These are phyloP conservation scores for Malassezia sp. DNA, from an alignment of 1,284 basidiomycete species.

Conservation along the genomic window DNA sequence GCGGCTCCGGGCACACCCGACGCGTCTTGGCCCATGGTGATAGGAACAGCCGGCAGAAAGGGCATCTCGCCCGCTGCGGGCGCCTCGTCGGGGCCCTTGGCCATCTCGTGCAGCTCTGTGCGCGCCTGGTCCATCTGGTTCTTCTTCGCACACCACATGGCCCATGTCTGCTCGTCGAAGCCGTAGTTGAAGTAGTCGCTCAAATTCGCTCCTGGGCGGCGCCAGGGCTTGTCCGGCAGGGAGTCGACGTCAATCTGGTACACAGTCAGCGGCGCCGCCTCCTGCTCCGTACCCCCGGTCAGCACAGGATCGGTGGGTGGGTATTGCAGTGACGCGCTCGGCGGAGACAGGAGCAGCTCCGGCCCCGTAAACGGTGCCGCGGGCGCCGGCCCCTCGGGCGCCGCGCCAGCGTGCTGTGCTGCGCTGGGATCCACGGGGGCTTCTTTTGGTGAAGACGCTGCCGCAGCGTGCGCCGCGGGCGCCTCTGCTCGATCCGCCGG, in stretches of 20 bases:
- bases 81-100: slow-evolving; percentile 15
- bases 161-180: slow-evolving; percentile 93
- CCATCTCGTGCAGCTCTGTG: slow-evolving; percentile 50
- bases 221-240: slow-evolving; percentile 73
- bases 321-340: slow-evolving; percentile 28
- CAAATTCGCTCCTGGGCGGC: slow-evolving; percentile 79
- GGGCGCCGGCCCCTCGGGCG: slow-evolving; percentile 35
- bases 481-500: too few species aligned
- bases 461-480: slow-evolving; percentile 4
- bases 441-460: background rate
- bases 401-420: background rate
- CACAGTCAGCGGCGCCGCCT: slow-evolving; percentile 55
- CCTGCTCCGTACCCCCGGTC: slow-evolving; percentile 41
- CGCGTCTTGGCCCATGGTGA: background rate
- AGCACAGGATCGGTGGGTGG: slow-evolving; percentile 37
- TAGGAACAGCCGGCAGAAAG: background rate
- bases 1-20: background rate
- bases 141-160: slow-evolving; percentile 74
- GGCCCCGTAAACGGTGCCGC: slow-evolving; percentile 32
- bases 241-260: slow-evolving; percentile 75
- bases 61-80: background rate
- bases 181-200: slow-evolving; percentile 99
- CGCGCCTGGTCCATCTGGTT: slow-evolving; percentile 68
- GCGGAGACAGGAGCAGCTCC: slow-evolving; percentile 24
- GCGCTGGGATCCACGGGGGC: background rate